Evolutionary conservation across 163 green algal species (phyloP).

Genomic region (Scenedesmus sp.): DNA sequence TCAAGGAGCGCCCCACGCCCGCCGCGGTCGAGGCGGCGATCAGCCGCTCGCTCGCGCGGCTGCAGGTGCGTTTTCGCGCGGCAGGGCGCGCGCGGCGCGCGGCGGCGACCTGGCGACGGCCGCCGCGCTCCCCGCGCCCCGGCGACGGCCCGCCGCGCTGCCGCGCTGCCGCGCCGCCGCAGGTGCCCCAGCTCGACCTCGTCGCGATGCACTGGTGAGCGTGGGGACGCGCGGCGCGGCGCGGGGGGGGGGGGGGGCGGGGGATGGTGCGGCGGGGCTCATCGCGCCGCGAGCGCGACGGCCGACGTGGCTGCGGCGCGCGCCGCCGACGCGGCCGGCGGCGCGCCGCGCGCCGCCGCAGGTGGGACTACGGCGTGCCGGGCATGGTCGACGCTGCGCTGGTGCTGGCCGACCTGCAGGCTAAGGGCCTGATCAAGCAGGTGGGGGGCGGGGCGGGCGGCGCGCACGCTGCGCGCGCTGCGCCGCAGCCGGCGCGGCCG

Average conservation of each 20-base stretch:
- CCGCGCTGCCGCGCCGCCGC: neutral
- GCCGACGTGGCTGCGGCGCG: too few species aligned
- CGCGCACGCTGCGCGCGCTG: neutral
- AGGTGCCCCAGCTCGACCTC: constrained; percentile 58
- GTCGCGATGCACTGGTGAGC: constrained; percentile 61
- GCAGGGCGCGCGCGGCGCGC: too few species aligned
- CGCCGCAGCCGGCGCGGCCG: neutral
- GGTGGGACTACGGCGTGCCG: constrained; percentile 61
- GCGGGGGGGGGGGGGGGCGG: too few species aligned
- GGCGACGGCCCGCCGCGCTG: too few species aligned
- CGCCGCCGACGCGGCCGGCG: too few species aligned
- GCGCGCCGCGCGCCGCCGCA: too few species aligned
- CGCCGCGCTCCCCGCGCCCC: too few species aligned
- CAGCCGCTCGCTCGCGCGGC: constrained; percentile 22
- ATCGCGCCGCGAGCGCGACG: too few species aligned
- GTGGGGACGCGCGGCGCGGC: too few species aligned
- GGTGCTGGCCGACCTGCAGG: constrained; percentile 53
- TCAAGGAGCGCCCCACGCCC: constrained; percentile 43
- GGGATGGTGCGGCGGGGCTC: too few species aligned
- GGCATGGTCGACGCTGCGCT: constrained; percentile 59
- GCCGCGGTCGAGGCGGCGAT: constrained; percentile 53
- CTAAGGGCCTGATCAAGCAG: constrained; percentile 47
- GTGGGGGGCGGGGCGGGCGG: neutral
- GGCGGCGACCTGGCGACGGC: too few species aligned
- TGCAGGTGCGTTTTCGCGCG: too few species aligned